Evolutionary conservation across 129 eudicot species (phyloP).

Genomic region (Oenanthe sinensis): DNA sequence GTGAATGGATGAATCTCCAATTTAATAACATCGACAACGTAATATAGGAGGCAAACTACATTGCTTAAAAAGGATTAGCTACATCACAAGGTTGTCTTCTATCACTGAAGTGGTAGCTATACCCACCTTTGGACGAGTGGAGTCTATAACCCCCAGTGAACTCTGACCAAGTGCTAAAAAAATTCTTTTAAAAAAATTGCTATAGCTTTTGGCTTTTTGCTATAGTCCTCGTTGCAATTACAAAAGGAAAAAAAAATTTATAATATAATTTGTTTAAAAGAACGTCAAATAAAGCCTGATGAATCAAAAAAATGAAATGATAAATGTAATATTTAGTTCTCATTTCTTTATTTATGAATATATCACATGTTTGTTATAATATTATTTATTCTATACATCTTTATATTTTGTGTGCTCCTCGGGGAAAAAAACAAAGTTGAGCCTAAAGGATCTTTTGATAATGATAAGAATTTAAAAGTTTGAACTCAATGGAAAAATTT

Average conservation of each 20-base stretch:
- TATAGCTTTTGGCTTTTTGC: neutral
- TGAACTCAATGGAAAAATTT: neutral
- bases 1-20: neutral
- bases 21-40: neutral
- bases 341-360: too few relatives aligned
- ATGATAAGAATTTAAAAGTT: neutral
- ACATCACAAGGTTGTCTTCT: neutral
- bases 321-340: neutral
- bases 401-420: neutral
- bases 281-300: neutral
- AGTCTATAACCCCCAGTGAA: neutral
- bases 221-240: neutral
- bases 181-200: neutral
- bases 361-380: neutral
- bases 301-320: too few relatives aligned
- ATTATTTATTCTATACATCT: too few relatives aligned
- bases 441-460: neutral
- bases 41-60: neutral
- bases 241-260: neutral
- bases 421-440: neutral
- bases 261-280: neutral
- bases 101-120: neutral
- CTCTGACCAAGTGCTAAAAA: neutral
- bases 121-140: neutral
- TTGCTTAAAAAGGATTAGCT: neutral